Evolutionary conservation across 225 moss, liverwort and hornwort species (phyloP).

Genomic region (Climacium dendroides): DNA sequence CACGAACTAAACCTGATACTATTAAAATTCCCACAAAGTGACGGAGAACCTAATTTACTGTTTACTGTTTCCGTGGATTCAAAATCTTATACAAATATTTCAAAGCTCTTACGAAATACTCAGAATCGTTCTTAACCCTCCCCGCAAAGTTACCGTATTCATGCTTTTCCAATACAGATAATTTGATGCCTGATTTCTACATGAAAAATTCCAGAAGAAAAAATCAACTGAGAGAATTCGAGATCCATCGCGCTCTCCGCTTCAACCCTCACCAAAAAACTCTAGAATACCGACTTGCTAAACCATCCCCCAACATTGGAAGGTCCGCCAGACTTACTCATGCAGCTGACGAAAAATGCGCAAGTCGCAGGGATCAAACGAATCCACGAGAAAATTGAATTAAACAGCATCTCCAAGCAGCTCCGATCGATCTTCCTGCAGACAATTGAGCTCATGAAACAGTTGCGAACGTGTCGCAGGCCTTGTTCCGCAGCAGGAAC

Average conservation of each 20-base stretch:
- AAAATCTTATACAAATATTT: not conserved
- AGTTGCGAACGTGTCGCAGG: not conserved
- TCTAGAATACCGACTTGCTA: not conserved
- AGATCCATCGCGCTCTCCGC: not conserved
- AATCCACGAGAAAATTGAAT: not conserved
- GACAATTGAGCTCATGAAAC: not conserved
- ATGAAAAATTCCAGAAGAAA: not conserved
- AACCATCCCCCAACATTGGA: not conserved
- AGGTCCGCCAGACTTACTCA: not conserved
- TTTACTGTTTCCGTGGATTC: not conserved
- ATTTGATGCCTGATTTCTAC: not conserved
- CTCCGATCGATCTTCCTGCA: not conserved
- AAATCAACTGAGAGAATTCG: not conserved
- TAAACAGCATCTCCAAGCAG: not conserved
- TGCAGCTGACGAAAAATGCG: not conserved
- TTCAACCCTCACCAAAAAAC: not conserved
- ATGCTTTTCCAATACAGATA: not conserved
- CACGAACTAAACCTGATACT: not conserved
- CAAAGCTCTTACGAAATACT: not conserved
- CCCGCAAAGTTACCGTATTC: not conserved
- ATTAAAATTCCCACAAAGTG: not conserved
- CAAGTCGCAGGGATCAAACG: not conserved
- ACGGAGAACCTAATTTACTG: not conserved
- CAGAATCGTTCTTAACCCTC: not conserved
- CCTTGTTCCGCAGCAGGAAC: not conserved